phyloP scores from a whole-genome alignment of 495 filamentous ascomycete species.

The Annulohypoxylon maeteangense region DNA sequence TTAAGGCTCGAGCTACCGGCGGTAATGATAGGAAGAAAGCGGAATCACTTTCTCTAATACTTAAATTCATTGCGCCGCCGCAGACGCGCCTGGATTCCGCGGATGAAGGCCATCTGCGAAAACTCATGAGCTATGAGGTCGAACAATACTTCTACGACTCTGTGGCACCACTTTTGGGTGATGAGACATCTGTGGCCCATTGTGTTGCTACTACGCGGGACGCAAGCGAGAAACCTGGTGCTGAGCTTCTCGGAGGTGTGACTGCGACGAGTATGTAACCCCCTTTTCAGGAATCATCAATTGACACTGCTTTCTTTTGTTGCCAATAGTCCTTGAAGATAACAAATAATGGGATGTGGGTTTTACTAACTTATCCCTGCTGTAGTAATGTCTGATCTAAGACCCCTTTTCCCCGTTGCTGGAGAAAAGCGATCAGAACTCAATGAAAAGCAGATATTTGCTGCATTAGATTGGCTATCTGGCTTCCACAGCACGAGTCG shows the following conservation, averaged over 20 bases:
- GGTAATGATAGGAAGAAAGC: slow-evolving; percentile 4
- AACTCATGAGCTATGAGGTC: slow-evolving; percentile 60
- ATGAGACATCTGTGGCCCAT: slow-evolving; percentile 42
- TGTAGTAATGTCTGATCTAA: slow-evolving; percentile 43
- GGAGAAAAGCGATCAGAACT: slow-evolving; percentile 45
- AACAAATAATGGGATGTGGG: neutral
- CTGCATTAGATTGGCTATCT: slow-evolving; percentile 54
- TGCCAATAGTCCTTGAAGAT: neutral
- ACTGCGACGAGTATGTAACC: slow-evolving; percentile 33
- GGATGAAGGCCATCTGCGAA: slow-evolving; percentile 57
- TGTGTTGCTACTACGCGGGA: slow-evolving; percentile 47
- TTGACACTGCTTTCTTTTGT: neutral
- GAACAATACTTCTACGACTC: slow-evolving; percentile 59
- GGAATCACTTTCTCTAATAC: slow-evolving; percentile 45
- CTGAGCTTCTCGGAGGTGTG: slow-evolving; percentile 50
- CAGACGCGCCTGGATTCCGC: slow-evolving; percentile 27
- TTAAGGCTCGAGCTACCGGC: slow-evolving; percentile 44
- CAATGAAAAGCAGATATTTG: slow-evolving; percentile 38
- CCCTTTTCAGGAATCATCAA: neutral
- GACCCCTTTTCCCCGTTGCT: slow-evolving; percentile 39
- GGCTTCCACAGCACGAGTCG: slow-evolving; percentile 56
- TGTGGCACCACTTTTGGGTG: slow-evolving; percentile 46
- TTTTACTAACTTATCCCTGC: neutral
- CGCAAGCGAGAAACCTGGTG: slow-evolving; percentile 34
- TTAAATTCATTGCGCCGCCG: slow-evolving; percentile 55